phyloP scores from a whole-genome alignment of 75 land plant species.

The Sequoia sempervirens region DNA sequence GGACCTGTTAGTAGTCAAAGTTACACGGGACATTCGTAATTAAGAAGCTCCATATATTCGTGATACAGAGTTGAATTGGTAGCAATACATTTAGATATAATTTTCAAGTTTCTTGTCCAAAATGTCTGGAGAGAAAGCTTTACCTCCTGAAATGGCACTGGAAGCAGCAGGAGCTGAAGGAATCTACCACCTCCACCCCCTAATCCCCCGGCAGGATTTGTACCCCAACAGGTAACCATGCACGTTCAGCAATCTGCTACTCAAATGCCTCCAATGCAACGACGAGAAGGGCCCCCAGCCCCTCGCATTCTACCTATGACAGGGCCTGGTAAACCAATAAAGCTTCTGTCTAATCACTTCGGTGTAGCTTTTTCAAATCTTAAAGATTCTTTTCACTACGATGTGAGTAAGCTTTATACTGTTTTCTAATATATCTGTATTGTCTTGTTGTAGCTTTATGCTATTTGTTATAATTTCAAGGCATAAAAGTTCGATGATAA shows the following conservation, averaged over 20 bases:
- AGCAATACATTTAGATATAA: not conserved
- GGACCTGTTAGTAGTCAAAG: not conserved
- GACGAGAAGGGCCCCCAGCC: constrained; percentile 18
- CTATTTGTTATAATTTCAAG: not conserved
- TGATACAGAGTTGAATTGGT: too few species aligned
- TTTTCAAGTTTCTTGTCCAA: not conserved
- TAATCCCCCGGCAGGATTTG: not conserved
- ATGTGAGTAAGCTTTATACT: constrained; percentile 37
- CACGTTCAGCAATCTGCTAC: not conserved
- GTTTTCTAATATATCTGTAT: not conserved
- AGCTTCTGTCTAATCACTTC: constrained; percentile 69
- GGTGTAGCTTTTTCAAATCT: constrained; percentile 29
- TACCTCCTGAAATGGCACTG: not conserved
- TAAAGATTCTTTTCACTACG: constrained; percentile 66
- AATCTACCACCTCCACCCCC: constrained; percentile 1
- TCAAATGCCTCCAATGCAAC: constrained; percentile 9
- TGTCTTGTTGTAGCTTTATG: not conserved
- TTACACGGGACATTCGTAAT: too few species aligned
- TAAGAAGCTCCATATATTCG: too few species aligned
- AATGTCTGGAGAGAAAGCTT: not conserved
- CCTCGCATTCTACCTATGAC: constrained; percentile 31
- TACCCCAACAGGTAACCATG: not conserved
- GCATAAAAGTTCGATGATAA: not conserved
- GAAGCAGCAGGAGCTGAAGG: not conserved
- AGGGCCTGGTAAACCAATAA: constrained; percentile 38